Conservation (phyloP, 345 rosid species). For the Rubroshorea leprosula region DNA sequence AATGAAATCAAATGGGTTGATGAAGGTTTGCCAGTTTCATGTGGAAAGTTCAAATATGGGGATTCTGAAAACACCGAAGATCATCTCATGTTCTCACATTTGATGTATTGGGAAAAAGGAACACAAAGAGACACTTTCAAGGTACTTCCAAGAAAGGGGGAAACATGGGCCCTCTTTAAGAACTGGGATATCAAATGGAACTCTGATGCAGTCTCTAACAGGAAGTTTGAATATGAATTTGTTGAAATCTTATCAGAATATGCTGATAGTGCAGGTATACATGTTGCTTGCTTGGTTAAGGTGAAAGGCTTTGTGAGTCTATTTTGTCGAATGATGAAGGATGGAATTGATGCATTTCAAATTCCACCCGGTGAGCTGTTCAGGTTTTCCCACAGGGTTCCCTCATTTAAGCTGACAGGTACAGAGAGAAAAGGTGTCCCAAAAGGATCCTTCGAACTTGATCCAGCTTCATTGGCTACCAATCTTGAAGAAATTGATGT, state of each 20-base stretch:
- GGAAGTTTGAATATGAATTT: conserved; percentile 52
- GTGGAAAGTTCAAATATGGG: conserved; percentile 58
- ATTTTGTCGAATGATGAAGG: conserved; percentile 31
- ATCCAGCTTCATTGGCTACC: conserved; percentile 62
- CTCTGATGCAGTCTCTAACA: conserved; percentile 20
- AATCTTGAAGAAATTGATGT: conserved; percentile 37
- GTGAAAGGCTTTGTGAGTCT: conserved; percentile 68
- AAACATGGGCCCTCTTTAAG: conserved; percentile 82
- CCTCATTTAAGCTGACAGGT: conserved; percentile 54
- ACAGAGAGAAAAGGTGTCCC: conserved; percentile 57
- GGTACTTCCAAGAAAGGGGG: conserved; percentile 63
- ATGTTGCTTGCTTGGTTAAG: conserved; percentile 51
- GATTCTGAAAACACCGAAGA: conserved; percentile 22
- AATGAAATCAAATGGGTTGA: conserved; percentile 44
- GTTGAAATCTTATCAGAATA: conserved; percentile 62
- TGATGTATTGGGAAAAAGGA: conserved; percentile 33
- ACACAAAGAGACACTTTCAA: conserved; percentile 16
- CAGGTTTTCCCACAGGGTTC: conserved; percentile 77
- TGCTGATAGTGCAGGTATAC: conserved; percentile 33
- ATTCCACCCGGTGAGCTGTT: conserved; percentile 50
- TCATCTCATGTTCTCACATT: conserved; percentile 63
- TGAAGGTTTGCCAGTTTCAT: conserved; percentile 49
- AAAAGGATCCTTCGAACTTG: conserved; percentile 66
- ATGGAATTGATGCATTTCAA: conserved; percentile 20
- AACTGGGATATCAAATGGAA: conserved; percentile 67